A percentile compares a stretch with the other conserved stretches of the same genome.
phyloP scores from a whole-genome alignment of 345 rosid species.

The Aegle marmelos region DNA sequence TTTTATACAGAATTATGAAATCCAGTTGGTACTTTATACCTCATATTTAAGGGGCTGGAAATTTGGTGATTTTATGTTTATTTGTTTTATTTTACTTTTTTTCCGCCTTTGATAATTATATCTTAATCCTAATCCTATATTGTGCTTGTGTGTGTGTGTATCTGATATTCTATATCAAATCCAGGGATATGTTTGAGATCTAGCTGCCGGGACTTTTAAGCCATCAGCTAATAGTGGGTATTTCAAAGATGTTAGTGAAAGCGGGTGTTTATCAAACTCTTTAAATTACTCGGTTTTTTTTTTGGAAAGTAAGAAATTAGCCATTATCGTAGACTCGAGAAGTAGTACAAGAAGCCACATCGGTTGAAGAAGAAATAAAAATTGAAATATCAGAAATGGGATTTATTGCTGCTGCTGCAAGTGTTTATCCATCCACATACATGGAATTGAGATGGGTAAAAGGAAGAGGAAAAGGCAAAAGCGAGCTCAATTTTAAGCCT shows the following conservation, averaged over 20 bases:
- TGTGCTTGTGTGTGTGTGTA: neutral
- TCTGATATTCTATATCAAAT: neutral
- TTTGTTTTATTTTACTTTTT: neutral
- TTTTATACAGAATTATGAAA: neutral
- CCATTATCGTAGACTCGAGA: neutral
- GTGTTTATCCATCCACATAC: conserved; percentile 19
- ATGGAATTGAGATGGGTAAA: conserved; percentile 58
- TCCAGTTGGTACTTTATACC: neutral
- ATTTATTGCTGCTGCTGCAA: neutral
- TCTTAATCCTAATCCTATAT: neutral
- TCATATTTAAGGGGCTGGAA: neutral
- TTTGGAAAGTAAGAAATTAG: neutral
- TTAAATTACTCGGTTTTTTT: too few species aligned
- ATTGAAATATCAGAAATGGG: neutral
- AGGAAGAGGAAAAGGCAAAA: conserved; percentile 23
- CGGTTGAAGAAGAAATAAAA: neutral
- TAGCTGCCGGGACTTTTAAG: neutral
- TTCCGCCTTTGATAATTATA: neutral
- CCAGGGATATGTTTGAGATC: neutral
- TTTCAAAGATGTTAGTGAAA: too few species aligned
- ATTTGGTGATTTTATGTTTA: neutral
- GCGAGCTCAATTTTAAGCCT: conserved; percentile 15
- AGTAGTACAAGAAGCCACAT: too few species aligned
- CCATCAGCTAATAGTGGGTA: too few species aligned
- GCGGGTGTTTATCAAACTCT: neutral